Evolutionary conservation across 2,329 filamentous ascomycete species (phyloP), one percentile per base, ranked within the genome.

Genomic region (Calonectria multiphialidica): DNA sequence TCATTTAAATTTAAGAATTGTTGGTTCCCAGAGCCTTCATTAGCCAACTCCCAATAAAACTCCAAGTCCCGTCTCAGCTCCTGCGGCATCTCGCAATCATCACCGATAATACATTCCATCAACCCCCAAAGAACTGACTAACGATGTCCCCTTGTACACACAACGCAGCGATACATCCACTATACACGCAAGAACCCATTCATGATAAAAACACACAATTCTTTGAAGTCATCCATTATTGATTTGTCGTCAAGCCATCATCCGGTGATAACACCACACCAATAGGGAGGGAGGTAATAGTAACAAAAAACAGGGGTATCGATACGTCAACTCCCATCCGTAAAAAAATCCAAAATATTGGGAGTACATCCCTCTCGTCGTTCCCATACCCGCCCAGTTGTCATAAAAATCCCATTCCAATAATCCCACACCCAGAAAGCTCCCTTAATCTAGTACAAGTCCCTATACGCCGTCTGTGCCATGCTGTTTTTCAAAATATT

Each of bases 291-390:
- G 70, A 77, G 35, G 55, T 61, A 68, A 69, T 45, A 66, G 61
- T 74, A 49, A 78, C 33, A 74, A 70, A 78, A 76, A 77, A 76
- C 75, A 80, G 76, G 78, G 78, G 78, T 80, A 80, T 80, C 78
- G 77, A 78, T 79, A 74, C 70, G 71, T 78, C 77, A 80, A 80
- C 75, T 79, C 78, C 78, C 76, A 77, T 25, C 53, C 53, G 33
- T 25, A 77, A 73, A 66, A 70, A 69, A 68, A 30, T 71, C 71
- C 9, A 66, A 72, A 76, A 65, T 50, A 74, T 40, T 37, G 50
- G 66, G 42, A 69, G 47, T 44, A 68, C 59, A 66, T 68, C 67
- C 65, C 61, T 70, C 71, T 68, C 63, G 30, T 70, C 61, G n/a
- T 64, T 74, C 65, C 59, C 66, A 55, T 68, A 28, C 68, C 64